Percentiles rank a stretch among this genome's conserved stretches.
phyloP scores from a whole-genome alignment of 768 basidiomycete genomes.

The Thelephora ganbajun region DNA sequence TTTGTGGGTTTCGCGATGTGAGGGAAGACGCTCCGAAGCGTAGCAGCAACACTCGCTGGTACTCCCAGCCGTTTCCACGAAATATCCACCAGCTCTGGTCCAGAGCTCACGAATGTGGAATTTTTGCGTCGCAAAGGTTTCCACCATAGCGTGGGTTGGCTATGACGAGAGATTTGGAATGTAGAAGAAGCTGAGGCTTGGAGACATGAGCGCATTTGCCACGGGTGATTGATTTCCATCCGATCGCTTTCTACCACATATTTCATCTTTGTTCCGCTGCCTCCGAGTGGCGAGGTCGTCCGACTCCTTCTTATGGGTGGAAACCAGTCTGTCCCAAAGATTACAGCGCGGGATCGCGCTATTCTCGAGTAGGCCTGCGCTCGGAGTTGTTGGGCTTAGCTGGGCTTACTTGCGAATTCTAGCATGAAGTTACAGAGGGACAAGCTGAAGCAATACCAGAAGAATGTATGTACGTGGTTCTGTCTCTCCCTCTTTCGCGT shows the following conservation, averaged over 20 bases:
- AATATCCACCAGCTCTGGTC: background rate
- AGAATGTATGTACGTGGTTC: slow-evolving; percentile 41
- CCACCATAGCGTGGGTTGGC: no score
- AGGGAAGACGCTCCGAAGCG: slow-evolving; percentile 48
- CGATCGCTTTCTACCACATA: no score
- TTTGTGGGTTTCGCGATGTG: slow-evolving; percentile 41
- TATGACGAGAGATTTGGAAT: no score
- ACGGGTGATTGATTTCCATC: no score
- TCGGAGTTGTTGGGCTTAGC: slow-evolving; percentile 5
- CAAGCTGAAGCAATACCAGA: slow-evolving; percentile 92
- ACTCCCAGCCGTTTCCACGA: slow-evolving; percentile 43
- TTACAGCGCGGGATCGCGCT: slow-evolving; percentile 88
- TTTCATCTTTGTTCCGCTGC: no score
- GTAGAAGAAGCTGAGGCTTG: no score
- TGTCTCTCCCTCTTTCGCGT: background rate
- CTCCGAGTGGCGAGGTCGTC: background rate
- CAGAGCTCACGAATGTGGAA: background rate
- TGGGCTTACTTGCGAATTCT: slow-evolving; percentile 13
- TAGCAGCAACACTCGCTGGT: slow-evolving; percentile 29
- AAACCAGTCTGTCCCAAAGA: slow-evolving; percentile 68
- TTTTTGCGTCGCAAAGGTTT: no score
- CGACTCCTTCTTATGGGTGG: slow-evolving; percentile 36
- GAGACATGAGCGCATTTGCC: no score
- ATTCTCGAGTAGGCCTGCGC: slow-evolving; percentile 72
- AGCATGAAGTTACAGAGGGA: slow-evolving; percentile 95